Percentiles rank a stretch among this genome's conserved stretches.
Conservation (phyloP, 306 rosid genomes). For the Rosa multiflora region DNA sequence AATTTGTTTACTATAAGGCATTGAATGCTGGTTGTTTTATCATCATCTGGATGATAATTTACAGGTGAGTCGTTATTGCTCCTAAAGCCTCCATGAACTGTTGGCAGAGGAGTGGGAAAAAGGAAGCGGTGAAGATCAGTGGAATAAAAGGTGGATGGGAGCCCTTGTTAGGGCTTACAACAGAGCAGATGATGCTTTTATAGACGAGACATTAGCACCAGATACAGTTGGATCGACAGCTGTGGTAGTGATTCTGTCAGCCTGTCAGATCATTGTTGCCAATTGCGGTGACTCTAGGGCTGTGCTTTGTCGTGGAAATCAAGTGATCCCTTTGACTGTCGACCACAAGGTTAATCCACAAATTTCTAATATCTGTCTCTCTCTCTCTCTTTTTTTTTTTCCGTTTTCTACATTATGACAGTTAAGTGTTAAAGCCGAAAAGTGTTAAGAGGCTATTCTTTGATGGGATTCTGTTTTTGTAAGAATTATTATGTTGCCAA, state of each 20-base stretch:
- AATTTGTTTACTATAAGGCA: not conserved
- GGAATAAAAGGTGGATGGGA: slow-evolving; percentile 7
- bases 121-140: not conserved
- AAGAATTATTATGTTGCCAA: not conserved
- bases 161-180: slow-evolving; percentile 14
- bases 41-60: slow-evolving; percentile 8
- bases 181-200: slow-evolving; percentile 22
- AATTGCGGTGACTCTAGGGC: slow-evolving; percentile 38
- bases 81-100: slow-evolving; percentile 15
- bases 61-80: slow-evolving; percentile 22
- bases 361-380: not conserved
- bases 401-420: not conserved
- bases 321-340: slow-evolving; percentile 22
- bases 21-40: not conserved
- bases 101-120: slow-evolving; percentile 13
- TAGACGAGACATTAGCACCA: slow-evolving; percentile 7
- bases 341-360: slow-evolving; percentile 30
- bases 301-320: slow-evolving; percentile 31
- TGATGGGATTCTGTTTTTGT: not conserved
- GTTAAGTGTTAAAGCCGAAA: not conserved
- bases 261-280: slow-evolving; percentile 34
- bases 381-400: not conserved
- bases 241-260: slow-evolving; percentile 27
- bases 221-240: slow-evolving; percentile 31
- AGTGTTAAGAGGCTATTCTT: not conserved